A percentile compares a stretch with the other conserved stretches of the same genome.
Conservation (phyloP, 805 yeast species). For the Wickerhamiella vanderwaltii region DNA sequence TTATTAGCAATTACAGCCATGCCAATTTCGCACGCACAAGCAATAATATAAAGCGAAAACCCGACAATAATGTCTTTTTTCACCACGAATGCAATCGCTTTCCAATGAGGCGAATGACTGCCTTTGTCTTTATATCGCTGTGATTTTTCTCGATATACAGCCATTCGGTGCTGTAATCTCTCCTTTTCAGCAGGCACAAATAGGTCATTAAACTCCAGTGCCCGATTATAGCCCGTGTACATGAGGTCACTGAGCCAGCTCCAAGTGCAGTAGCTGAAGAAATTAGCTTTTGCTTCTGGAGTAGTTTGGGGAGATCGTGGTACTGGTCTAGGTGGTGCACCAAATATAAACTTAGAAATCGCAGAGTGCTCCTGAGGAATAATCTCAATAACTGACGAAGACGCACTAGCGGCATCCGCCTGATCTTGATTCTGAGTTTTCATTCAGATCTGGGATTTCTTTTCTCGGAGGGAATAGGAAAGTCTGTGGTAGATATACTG, state of each 20-base stretch:
- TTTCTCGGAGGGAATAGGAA: too few species aligned
- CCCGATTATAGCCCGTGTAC: conserved; percentile 23
- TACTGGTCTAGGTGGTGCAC: conserved; percentile 18
- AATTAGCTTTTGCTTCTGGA: conserved; percentile 26
- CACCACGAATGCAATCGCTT: conserved; percentile 18
- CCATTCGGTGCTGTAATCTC: conserved; percentile 18
- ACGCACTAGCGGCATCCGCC: conserved; percentile 24
- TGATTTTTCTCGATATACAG: conserved; percentile 12
- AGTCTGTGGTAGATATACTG: too few species aligned
- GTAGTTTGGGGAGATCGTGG: conserved; percentile 16
- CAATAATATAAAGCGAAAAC: conserved; percentile 6
- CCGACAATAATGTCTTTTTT: conserved; percentile 12
- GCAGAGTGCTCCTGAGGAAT: conserved; percentile 12
- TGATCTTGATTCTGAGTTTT: too few species aligned
- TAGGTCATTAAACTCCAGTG: conserved; percentile 20
- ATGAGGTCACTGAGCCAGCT: conserved; percentile 45
- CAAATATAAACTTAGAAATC: conserved; percentile 13
- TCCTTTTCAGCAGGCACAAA: conserved; percentile 14
- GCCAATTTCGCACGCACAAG: conserved; percentile 18
- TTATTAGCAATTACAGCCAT: conserved; percentile 20
- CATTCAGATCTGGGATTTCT: too few species aligned
- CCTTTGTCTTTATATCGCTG: conserved; percentile 12
- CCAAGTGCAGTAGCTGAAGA: conserved; percentile 35
- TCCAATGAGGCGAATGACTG: conserved; percentile 4
- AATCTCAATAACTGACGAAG: neutral